Evolutionary conservation across 805 yeast genomes (phyloP), one percentile per base, ranked within the genome.

Genomic region (Wilhelminamyces savonicus): DNA sequence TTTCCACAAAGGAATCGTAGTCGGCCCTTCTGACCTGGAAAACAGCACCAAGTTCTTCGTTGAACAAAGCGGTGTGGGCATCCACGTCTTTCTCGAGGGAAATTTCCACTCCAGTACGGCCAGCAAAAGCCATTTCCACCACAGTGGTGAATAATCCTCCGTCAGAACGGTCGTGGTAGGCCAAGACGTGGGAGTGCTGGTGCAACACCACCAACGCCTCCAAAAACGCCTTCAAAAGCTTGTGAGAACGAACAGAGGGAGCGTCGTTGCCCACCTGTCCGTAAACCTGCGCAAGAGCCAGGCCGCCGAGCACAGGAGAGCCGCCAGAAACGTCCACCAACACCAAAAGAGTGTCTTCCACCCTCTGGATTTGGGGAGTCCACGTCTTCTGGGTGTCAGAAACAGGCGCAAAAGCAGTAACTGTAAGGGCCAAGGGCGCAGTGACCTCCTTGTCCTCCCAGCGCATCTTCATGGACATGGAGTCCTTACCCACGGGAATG

Each of bases 381-480:
- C 98, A 92, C 1, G 98, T 92, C 36, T 73, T 77, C 21, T 86
- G 71, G 19, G 96, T 88, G 54, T 88, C 70, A 26, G 62, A 63
- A 28, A 92, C 97, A 21, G 95, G 85, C 35, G 82, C 84, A 55
- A 90, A 92, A 1, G 97, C 92, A 14, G 98, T 88, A 44, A 90
- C 71, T 27, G 84, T 82, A 47, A 90, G 74, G 9, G 97, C 82
- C 52, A 92, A 66, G 27, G 99, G 99, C n/a, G 97, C 86, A 38
- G 92, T 78, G 24, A 92, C 97, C 58, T 86, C 95, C 48, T 81
- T 84, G 41, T 78, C 75, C 28, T 72, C 84, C 99, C 99, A 92
- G 50, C 82, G 80, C 97, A 92, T 92, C 66, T 87, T 86, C 98
- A 92, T 90, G 14, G 97, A 87, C 96, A 92, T 87, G 21, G 97